Conservation (phyloP, 139 green algal genomes). For the Coelastrella sp. region DNA sequence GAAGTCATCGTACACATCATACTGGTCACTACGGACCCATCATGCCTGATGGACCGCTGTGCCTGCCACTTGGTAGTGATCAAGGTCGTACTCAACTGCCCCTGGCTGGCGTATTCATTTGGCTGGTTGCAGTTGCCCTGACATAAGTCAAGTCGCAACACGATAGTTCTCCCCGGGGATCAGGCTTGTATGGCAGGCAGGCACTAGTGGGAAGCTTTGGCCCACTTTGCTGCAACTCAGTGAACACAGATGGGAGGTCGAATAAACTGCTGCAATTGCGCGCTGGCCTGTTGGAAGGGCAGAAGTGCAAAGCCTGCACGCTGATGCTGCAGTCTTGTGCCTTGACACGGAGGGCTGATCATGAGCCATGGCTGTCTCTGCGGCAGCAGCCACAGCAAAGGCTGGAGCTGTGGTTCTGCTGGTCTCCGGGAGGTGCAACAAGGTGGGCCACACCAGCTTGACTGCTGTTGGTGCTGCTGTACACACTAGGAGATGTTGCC, state of each 20-base stretch:
- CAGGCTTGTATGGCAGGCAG: not conserved
- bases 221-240: not conserved
- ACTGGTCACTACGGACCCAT: not conserved
- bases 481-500: not conserved
- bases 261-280: too few relatives aligned
- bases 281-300: too few relatives aligned
- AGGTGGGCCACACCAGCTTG: not conserved
- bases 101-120: not conserved
- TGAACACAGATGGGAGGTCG: too few relatives aligned
- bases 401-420: not conserved
- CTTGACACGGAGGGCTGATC: not conserved
- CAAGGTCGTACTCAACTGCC: not conserved
- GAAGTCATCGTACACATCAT: conserved; percentile 8
- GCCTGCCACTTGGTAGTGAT: not conserved
- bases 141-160: not conserved
- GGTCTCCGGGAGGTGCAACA: not conserved
- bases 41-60: not conserved
- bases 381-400: conserved; percentile 13
- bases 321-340: not conserved
- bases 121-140: not conserved
- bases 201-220: not conserved
- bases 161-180: too few relatives aligned
- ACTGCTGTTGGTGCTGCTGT: not conserved
- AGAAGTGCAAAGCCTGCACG: not conserved
- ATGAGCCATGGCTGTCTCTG: conserved; percentile 9